Evolutionary conservation across 192 early-diverging fungal species (phyloP).

Genomic region (Funneliformis geosporum): DNA sequence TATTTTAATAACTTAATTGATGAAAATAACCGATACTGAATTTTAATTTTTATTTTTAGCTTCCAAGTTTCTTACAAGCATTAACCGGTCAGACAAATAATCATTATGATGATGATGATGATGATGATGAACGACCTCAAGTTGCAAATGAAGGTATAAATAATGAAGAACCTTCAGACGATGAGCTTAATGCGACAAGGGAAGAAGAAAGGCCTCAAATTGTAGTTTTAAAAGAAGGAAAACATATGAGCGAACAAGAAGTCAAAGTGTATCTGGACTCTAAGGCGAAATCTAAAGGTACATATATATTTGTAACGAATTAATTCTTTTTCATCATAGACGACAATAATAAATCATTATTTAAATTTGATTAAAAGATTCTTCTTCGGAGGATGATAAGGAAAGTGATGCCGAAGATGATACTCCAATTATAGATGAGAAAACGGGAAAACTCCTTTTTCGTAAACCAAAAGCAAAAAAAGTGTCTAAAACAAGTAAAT

Average conservation of each 20-base stretch:
- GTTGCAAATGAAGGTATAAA: neutral
- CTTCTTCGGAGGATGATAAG: neutral
- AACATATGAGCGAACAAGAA: conserved; percentile 11
- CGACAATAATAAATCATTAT: neutral
- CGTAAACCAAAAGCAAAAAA: conserved; percentile 3
- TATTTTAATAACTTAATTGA: neutral
- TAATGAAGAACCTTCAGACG: neutral
- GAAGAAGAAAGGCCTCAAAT: conserved; percentile 26
- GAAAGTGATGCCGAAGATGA: neutral
- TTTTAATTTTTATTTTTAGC: neutral
- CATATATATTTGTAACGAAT: neutral
- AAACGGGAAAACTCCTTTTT: conserved; percentile 24
- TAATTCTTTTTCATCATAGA: neutral
- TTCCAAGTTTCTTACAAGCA: neutral
- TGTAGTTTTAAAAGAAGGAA: conserved; percentile 25
- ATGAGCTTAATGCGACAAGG: neutral
- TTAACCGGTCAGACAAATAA: neutral
- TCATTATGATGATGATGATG: neutral
- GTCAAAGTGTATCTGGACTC: conserved; percentile 2
- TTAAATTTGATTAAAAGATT: neutral
- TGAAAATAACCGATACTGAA: neutral
- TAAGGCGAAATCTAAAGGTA: neutral
- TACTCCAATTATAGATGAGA: neutral
- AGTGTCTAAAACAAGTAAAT: neutral
- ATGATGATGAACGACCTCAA: neutral